Evolutionary conservation across 108 stramenopile genomes (phyloP), one percentile per base, ranked within the genome.

Genomic region (Cyclotella baltica): DNA sequence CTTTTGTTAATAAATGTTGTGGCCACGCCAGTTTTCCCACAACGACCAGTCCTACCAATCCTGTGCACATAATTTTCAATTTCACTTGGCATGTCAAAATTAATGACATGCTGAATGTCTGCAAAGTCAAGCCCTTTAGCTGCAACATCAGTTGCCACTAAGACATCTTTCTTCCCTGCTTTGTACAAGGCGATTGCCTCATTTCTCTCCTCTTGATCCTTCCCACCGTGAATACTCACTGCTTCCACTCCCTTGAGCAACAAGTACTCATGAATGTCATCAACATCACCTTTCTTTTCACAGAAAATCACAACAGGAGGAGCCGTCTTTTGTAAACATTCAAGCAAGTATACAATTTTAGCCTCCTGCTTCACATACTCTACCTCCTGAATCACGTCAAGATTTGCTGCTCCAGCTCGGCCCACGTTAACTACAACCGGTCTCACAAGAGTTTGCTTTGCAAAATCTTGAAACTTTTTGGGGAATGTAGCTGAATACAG

Each of bases 311-410:
- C 84, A 0, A 97, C 98, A 6, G 99, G 99, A 10, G 99, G 99
- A 31, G 98, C 97, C 25, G 99, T 98, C 87, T 99, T 99, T 75
- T 98, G 98, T 34, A 99, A 75, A 71, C 98, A 98, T 78, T 98
- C 95, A 69, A 99, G 84, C 29, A 98, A 80, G 51, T 98, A 98
- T 6, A 98, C 94, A 69, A 98, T 97, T 77, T 97, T 97, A 18
- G 97, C 97, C 71, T 99, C 99, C 69, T 97, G 90, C 81, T 98
- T 98, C 63, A 99, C 98, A 73, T 98, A 97, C 75, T 99, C 99
- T 61, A 99, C 98, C 86, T 99, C 99, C 85, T 99, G 98, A 74
- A 99, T 98, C 11, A 99, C 98, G 84, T 99, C 98, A n/a, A 99
- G 75, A 74, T 97, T 98, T 19, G 99, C 98, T 13, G 99, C 99